Conservation (phyloP, 495 filamentous ascomycete species). For the Aspergillus taichungensis region DNA sequence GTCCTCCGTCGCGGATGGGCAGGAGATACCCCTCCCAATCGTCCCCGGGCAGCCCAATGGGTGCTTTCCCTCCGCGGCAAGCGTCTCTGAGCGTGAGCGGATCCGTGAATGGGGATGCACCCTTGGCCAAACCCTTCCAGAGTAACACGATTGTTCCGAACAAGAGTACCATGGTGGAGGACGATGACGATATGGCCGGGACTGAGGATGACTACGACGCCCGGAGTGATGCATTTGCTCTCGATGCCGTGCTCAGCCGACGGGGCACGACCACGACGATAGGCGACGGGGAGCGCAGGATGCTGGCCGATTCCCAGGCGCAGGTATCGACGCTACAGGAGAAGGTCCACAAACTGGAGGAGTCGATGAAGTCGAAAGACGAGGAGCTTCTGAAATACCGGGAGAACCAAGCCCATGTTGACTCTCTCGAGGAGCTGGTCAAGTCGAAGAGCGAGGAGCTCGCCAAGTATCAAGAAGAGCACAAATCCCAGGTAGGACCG, state of each 20-base stretch:
- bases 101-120: slow-evolving; percentile 41
- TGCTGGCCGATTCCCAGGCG: slow-evolving; percentile 65
- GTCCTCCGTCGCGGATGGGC: slow-evolving; percentile 27
- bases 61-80: slow-evolving; percentile 33
- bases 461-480: slow-evolving; percentile 24
- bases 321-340: slow-evolving; percentile 67
- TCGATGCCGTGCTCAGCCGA: slow-evolving; percentile 49
- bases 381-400: slow-evolving; percentile 43
- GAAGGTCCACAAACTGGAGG: slow-evolving; percentile 65
- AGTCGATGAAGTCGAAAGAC: slow-evolving; percentile 47
- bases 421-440: slow-evolving; percentile 49
- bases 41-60: slow-evolving; percentile 26
- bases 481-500: slow-evolving; percentile 37
- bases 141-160: slow-evolving; percentile 94
- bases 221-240: slow-evolving; percentile 54
- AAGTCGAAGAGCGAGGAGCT: slow-evolving; percentile 46
- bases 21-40: slow-evolving; percentile 35
- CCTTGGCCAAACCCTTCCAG: slow-evolving; percentile 83
- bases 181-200: slow-evolving; percentile 67
- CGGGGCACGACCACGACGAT: slow-evolving; percentile 44
- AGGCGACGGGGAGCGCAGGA: slow-evolving; percentile 58
- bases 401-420: slow-evolving; percentile 40
- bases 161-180: slow-evolving; percentile 96
- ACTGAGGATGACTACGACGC: slow-evolving; percentile 54
- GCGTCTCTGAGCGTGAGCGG: slow-evolving; percentile 40